phyloP scores from a whole-genome alignment of 345 rosid species.

The Pseudoturritis turrita region DNA sequence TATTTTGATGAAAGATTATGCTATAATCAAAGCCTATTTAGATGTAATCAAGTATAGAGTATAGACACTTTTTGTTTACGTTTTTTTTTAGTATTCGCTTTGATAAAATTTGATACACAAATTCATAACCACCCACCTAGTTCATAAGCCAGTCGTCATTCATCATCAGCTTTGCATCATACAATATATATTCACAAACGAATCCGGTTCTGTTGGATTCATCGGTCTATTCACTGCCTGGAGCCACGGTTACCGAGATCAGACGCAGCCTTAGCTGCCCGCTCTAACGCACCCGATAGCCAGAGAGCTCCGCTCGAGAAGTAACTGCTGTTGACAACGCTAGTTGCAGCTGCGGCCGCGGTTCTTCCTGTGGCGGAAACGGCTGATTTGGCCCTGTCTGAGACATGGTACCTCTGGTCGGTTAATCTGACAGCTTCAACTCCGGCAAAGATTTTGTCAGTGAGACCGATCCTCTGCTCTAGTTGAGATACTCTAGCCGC shows the following conservation, averaged over 20 bases:
- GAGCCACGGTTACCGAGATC: constrained; percentile 50
- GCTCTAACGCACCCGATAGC: constrained; percentile 63
- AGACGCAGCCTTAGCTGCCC: constrained; percentile 66
- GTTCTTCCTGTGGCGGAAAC: constrained; percentile 62
- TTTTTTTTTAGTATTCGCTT: not conserved
- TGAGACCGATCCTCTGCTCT: constrained; percentile 57
- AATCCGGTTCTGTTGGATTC: not conserved
- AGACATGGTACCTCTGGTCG: constrained; percentile 61
- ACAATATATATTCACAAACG: constrained; percentile 9
- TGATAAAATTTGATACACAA: not conserved
- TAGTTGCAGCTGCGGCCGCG: constrained; percentile 57
- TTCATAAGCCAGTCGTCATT: not conserved
- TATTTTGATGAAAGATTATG: not conserved
- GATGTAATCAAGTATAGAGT: not conserved
- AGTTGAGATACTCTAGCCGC: constrained; percentile 63
- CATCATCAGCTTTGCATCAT: constrained; percentile 2
- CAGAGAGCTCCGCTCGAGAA: constrained; percentile 77
- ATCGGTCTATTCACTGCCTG: constrained; percentile 17
- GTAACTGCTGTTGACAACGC: constrained; percentile 69
- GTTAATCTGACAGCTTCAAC: constrained; percentile 60
- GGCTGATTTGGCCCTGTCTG: constrained; percentile 63
- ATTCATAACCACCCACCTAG: not conserved
- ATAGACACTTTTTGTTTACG: not conserved
- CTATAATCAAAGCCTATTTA: too few relatives aligned
- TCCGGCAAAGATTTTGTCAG: constrained; percentile 63